phyloP scores from a whole-genome alignment of 1,139 yeast genomes.

The Wickerhamiella pararugosa region DNA sequence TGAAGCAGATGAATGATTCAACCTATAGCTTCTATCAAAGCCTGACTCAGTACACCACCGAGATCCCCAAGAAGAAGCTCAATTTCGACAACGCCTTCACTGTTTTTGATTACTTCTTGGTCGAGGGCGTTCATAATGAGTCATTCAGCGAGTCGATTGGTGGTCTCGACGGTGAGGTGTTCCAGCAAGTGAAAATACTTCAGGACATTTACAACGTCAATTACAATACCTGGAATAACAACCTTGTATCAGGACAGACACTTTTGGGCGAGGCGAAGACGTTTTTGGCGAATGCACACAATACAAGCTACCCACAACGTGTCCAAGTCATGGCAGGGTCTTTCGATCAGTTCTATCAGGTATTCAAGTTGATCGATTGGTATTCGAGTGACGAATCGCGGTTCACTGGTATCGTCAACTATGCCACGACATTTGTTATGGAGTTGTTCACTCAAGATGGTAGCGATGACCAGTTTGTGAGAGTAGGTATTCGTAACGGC shows the following conservation, averaged over 20 bases:
- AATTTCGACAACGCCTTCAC: constrained; percentile 27
- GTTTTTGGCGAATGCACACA: constrained; percentile 23
- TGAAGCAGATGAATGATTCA: constrained; percentile 23
- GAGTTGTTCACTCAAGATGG: constrained; percentile 23
- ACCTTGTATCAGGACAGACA: constrained; percentile 22
- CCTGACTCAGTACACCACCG: constrained; percentile 18
- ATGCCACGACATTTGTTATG: constrained; percentile 30
- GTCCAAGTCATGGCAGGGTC: constrained; percentile 31
- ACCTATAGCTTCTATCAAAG: constrained; percentile 26
- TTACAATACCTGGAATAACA: constrained; percentile 23
- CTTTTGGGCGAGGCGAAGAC: constrained; percentile 24
- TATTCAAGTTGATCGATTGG: constrained; percentile 25
- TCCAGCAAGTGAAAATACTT: constrained; percentile 23
- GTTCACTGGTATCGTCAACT: constrained; percentile 32
- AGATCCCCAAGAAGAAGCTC: constrained; percentile 19
- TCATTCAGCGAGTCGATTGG: constrained; percentile 23
- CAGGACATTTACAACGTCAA: constrained; percentile 29
- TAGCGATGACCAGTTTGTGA: constrained; percentile 23
- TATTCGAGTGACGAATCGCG: constrained; percentile 20
- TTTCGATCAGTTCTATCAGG: constrained; percentile 29
- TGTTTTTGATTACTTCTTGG: constrained; percentile 29
- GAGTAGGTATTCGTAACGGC: constrained; percentile 31
- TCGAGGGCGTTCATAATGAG: constrained; percentile 28
- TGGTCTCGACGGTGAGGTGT: constrained; percentile 13
- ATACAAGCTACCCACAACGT: constrained; percentile 24